Conservation (phyloP, 768 basidiomycete genomes). For the Pleurotus citrinopileatus region DNA sequence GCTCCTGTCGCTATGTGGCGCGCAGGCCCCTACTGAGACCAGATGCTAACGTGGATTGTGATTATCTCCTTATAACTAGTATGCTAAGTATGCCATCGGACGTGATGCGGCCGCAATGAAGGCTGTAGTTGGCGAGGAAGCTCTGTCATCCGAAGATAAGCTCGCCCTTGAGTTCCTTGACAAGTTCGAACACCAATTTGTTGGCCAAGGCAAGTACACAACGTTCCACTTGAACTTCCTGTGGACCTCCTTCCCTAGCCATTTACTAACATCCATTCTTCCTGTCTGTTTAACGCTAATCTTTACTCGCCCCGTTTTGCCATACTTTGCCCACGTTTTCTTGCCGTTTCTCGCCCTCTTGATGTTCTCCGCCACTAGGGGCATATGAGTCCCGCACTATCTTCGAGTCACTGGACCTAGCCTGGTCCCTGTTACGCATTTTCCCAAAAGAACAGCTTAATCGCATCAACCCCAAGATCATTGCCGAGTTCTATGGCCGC, state of each 20-base stretch:
- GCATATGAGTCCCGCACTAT: constrained; percentile 94
- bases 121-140: constrained; percentile 98
- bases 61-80: constrained; percentile 45
- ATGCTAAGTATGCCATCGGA: constrained; percentile 97
- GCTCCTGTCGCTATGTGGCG: constrained; percentile 2
- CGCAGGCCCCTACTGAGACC: constrained; percentile 11
- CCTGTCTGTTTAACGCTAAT: not conserved
- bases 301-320: not conserved
- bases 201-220: constrained; percentile 76
- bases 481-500: constrained; percentile 88
- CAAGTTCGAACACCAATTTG: constrained; percentile 97
- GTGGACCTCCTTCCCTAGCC: not conserved
- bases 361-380: constrained; percentile 60
- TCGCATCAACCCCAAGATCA: constrained; percentile 96
- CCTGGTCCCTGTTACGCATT: constrained; percentile 94
- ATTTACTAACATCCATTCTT: not conserved
- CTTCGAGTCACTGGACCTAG: constrained; percentile 96
- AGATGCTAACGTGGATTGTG: constrained; percentile 1
- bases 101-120: constrained; percentile 98
- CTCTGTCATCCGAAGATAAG: constrained; percentile 92
- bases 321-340: not conserved
- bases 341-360: no score
- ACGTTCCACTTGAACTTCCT: no score
- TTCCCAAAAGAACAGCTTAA: constrained; percentile 99
- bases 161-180: constrained; percentile 96